Percentiles rank a stretch among this genome's conserved stretches.
These are phyloP conservation scores for Rhizophagus sp. DNA, from an alignment of 192 early-diverging fungal species.

Conservation along the genomic window DNA sequence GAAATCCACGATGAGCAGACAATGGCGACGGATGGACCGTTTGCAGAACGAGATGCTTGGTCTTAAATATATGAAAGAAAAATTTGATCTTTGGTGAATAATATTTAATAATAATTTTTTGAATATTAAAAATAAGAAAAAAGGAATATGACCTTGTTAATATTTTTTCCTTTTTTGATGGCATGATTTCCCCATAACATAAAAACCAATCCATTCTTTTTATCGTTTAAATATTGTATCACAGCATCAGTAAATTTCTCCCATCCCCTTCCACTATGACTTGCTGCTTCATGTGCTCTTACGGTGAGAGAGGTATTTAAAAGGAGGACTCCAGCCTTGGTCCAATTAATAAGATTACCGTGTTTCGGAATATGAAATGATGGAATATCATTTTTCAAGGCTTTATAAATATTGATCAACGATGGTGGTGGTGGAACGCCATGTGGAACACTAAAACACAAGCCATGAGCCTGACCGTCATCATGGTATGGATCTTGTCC, in stretches of 20 bases:
- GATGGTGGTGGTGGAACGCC: constrained; percentile 82
- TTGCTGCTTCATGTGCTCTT: constrained; percentile 71
- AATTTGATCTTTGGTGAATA: not conserved
- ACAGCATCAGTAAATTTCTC: constrained; percentile 84
- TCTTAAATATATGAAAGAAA: constrained; percentile 27
- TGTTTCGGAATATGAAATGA: constrained; percentile 72
- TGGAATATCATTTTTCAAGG: constrained; percentile 69
- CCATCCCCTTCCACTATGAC: constrained; percentile 86
- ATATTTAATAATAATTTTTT: not conserved
- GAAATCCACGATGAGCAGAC: constrained; percentile 83
- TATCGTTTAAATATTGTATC: constrained; percentile 67
- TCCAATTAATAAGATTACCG: constrained; percentile 78
- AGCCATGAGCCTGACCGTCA: constrained; percentile 60
- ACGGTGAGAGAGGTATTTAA: constrained; percentile 91
- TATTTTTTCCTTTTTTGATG: constrained; percentile 76
- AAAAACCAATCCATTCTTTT: constrained; percentile 75
- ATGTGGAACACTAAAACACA: constrained; percentile 88
- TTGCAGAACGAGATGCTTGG: constrained; percentile 81
- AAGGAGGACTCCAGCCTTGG: constrained; percentile 84
- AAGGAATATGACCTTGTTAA: constrained; percentile 54
- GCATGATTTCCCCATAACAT: constrained; percentile 92
- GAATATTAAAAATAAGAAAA: too few relatives aligned
- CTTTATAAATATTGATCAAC: constrained; percentile 89
- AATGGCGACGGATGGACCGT: constrained; percentile 89
- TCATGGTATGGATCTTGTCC: constrained; percentile 88